A percentile compares a stretch with the other conserved stretches of the same genome.
Evolutionary conservation across 768 basidiomycete species (phyloP).

Genomic region (Termitomyces sp.): DNA sequence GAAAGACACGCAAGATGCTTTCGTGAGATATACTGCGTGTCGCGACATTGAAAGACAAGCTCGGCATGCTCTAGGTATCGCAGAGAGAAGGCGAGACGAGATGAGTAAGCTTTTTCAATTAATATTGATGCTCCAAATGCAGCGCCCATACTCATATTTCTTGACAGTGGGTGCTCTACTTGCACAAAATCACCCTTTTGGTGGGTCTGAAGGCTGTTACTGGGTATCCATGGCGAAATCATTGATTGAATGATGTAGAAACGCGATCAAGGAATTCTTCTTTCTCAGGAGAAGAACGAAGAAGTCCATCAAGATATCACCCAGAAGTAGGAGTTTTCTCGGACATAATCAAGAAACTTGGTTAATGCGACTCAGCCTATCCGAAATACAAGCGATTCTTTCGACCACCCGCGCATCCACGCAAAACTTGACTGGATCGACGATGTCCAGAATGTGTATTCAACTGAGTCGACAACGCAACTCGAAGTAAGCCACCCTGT

Average conservation of each 20-base stretch:
- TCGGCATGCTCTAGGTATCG: conserved; percentile 52
- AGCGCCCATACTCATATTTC: conserved; percentile 15
- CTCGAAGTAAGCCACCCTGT: conserved; percentile 31
- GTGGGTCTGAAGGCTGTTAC: conserved; percentile 15
- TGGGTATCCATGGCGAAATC: conserved; percentile 11
- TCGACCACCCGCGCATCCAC: conserved; percentile 33
- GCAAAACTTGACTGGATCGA: conserved; percentile 43
- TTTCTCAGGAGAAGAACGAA: conserved; percentile 41
- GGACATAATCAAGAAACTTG: neutral
- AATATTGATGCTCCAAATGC: conserved; percentile 5
- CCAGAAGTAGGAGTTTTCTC: conserved; percentile 27
- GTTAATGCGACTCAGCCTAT: conserved; percentile 22
- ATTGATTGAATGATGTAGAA: conserved; percentile 22
- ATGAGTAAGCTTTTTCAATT: conserved; percentile 33
- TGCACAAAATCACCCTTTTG: conserved; percentile 36
- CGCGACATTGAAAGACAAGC: conserved; percentile 65
- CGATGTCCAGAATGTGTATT: conserved; percentile 37
- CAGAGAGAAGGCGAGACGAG: conserved; percentile 69
- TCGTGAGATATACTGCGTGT: conserved; percentile 62
- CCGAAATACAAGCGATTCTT: conserved; percentile 34
- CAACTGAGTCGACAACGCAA: conserved; percentile 34
- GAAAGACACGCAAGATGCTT: conserved; percentile 68
- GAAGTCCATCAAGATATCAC: conserved; percentile 40
- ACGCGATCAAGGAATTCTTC: conserved; percentile 48
- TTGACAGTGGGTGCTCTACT: conserved; percentile 40